Evolutionary conservation across 1,284 basidiomycete species (phyloP).

Genomic region (Moniliophthora roreri): DNA sequence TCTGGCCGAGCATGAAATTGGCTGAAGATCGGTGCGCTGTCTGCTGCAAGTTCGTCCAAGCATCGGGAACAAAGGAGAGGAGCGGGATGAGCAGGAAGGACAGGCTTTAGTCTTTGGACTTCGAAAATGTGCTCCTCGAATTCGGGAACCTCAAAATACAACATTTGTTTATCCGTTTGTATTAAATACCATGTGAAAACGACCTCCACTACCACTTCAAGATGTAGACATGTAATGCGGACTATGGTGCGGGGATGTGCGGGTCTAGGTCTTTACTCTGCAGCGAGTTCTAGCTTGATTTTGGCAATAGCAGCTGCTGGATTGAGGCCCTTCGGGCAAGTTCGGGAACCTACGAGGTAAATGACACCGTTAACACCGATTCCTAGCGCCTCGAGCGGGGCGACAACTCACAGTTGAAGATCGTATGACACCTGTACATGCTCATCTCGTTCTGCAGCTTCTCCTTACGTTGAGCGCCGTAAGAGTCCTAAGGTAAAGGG

Average conservation of each 20-base stretch:
- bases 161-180: background rate
- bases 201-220: no score
- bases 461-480: conserved; percentile 84
- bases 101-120: no score
- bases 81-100: no score
- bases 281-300: conserved; percentile 87
- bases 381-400: no score
- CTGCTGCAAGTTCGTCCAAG: no score
- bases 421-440: conserved; percentile 92
- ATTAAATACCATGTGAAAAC: no score
- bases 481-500: conserved; percentile 59
- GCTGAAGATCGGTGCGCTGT: no score
- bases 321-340: conserved; percentile 96
- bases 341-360: conserved; percentile 64
- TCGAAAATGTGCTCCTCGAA: no score
- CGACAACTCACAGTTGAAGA: conserved; percentile 84
- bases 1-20: conserved; percentile 89
- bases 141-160: background rate
- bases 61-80: no score
- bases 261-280: conserved; percentile 46
- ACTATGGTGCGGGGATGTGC: background rate
- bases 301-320: conserved; percentile 85
- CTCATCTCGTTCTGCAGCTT: conserved; percentile 95
- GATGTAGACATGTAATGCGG: background rate
- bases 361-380: background rate